A percentile compares a stretch with the other conserved stretches of the same genome.
Conservation (phyloP, 805 yeast genomes). For the Metahyphopichia silvanorum region DNA sequence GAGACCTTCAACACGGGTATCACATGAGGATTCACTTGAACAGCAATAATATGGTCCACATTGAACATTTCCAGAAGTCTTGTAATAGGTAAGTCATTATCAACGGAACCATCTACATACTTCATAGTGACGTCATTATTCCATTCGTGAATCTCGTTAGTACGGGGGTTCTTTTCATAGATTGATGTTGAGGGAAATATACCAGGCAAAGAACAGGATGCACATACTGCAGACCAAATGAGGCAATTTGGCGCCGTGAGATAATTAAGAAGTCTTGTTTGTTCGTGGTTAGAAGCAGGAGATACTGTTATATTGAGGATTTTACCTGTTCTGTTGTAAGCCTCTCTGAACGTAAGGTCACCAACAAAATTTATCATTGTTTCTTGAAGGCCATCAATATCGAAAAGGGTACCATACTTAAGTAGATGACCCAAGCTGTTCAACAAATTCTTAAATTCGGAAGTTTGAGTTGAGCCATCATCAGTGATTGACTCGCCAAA, state of each 20-base stretch:
- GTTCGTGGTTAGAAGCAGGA: conserved; percentile 86
- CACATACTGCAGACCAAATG: conserved; percentile 88
- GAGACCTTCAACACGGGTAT: conserved; percentile 78
- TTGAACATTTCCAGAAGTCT: conserved; percentile 94
- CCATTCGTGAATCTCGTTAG: conserved; percentile 80
- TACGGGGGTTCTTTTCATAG: conserved; percentile 74
- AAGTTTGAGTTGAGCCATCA: too few species aligned
- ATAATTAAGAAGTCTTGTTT: conserved; percentile 77
- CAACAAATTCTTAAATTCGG: conserved; percentile 45
- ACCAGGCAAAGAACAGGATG: conserved; percentile 92
- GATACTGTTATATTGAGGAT: conserved; percentile 94
- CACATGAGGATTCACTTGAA: conserved; percentile 96
- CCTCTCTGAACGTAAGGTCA: conserved; percentile 89
- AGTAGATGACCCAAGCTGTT: conserved; percentile 50
- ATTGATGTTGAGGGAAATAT: conserved; percentile 83
- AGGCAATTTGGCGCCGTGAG: conserved; percentile 78
- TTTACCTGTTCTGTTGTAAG: conserved; percentile 89
- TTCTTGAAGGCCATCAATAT: conserved; percentile 61
- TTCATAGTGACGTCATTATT: conserved; percentile 65
- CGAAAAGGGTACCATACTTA: conserved; percentile 89
- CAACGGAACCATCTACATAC: conserved; percentile 95
- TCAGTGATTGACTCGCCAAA: conserved; percentile 49
- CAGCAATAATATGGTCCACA: conserved; percentile 95
- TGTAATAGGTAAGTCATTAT: conserved; percentile 87
- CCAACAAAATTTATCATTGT: conserved; percentile 83